phyloP scores from a whole-genome alignment of 768 basidiomycete genomes.

The Tylopilus rubrobrunneus region DNA sequence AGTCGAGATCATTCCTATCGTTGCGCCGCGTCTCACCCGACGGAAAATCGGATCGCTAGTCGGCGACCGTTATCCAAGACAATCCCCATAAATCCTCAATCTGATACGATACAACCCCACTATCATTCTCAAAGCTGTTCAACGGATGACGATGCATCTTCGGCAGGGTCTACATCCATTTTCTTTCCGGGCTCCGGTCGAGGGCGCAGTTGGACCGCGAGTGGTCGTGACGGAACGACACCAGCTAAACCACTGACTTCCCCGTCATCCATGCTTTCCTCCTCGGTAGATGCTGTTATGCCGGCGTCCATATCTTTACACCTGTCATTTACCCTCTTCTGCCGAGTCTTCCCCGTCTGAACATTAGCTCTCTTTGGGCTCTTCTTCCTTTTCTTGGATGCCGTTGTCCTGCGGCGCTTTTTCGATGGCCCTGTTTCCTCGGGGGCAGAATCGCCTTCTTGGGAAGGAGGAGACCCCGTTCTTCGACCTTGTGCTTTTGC shows the following conservation, averaged over 20 bases:
- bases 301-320: neutral
- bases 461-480: constrained; percentile 17
- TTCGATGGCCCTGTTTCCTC: constrained; percentile 25
- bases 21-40: neutral
- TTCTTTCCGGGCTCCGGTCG: constrained; percentile 35
- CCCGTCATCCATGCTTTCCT: constrained; percentile 19
- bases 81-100: neutral
- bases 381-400: constrained; percentile 11
- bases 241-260: neutral
- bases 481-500: constrained; percentile 16
- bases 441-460: constrained; percentile 26
- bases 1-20: neutral
- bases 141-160: constrained; percentile 4
- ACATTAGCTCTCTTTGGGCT: neutral
- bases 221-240: constrained; percentile 18
- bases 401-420: constrained; percentile 31
- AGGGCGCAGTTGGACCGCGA: constrained; percentile 37
- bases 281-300: constrained; percentile 4
- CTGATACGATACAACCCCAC: neutral
- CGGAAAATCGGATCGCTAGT: neutral
- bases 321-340: neutral
- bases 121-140: constrained; percentile 4
- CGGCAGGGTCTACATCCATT: constrained; percentile 9
- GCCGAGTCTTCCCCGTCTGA: constrained; percentile 1
- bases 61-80: constrained; percentile 1